phyloP scores from a whole-genome alignment of 1,284 basidiomycete species.

The Leccinum subatratum region DNA sequence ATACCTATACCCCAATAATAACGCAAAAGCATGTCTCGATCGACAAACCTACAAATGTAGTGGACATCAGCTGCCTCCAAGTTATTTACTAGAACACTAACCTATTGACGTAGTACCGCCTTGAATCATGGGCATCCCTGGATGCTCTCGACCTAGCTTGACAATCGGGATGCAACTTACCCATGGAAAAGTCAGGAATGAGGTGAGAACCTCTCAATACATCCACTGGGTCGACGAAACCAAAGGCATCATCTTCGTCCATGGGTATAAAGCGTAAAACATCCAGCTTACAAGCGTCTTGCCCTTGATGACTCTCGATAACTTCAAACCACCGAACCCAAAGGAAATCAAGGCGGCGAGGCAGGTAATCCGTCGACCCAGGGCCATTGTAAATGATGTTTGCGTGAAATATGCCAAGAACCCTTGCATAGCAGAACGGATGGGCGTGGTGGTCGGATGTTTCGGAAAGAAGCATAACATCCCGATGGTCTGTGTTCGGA shows the following conservation, averaged over 20 bases:
- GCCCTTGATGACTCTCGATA: neutral
- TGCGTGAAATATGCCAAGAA: conserved; percentile 1
- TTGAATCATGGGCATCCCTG: neutral
- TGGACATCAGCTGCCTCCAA: neutral
- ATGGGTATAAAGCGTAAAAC: neutral
- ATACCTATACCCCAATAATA: neutral
- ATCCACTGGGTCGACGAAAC: neutral
- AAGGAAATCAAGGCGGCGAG: neutral
- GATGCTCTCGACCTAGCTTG: neutral
- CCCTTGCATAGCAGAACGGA: neutral
- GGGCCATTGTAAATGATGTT: neutral
- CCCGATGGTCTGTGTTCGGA: neutral
- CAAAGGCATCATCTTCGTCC: neutral
- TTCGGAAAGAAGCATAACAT: neutral
- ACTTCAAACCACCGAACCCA: neutral
- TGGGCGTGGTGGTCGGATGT: neutral
- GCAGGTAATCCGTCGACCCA: neutral
- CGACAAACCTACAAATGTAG: neutral
- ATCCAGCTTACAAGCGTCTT: neutral
- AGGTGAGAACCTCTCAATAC: neutral
- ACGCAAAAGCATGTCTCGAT: neutral
- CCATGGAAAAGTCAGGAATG: conserved; percentile 1
- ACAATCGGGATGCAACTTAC: neutral
- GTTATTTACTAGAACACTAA: neutral
- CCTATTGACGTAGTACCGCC: conserved; percentile 1